Conservation (phyloP, 1,284 basidiomycete species). For the Pseudozyma thailandica region DNA sequence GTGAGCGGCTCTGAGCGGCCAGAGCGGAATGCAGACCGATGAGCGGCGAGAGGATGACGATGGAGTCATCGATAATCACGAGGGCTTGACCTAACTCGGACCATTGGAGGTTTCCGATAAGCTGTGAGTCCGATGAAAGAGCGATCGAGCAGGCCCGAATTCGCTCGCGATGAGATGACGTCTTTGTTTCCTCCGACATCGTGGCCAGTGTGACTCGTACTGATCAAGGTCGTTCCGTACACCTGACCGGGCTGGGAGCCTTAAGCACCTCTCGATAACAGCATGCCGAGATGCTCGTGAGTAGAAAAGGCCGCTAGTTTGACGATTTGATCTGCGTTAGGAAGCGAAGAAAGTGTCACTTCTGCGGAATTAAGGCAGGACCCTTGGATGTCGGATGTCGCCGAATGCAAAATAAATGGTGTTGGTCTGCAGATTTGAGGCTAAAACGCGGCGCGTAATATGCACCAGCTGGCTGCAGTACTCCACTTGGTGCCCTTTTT, state of each 20-base stretch:
- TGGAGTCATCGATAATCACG: slow-evolving; percentile 29
- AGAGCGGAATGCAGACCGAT: slow-evolving; percentile 20
- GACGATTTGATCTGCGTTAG: no score
- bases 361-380: not conserved
- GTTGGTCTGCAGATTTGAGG: slow-evolving; percentile 24
- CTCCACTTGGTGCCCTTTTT: slow-evolving; percentile 24
- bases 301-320: not conserved
- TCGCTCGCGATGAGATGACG: slow-evolving; percentile 1
- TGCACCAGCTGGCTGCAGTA: no score
- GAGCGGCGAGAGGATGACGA: slow-evolving; percentile 33
- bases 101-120: slow-evolving; percentile 35
- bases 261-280: not conserved
- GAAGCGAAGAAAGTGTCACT: no score
- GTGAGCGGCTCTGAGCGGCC: slow-evolving; percentile 13
- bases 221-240: not conserved
- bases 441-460: slow-evolving; percentile 29
- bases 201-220: not conserved
- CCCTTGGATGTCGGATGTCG: slow-evolving; percentile 6
- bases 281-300: not conserved
- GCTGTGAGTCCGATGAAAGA: slow-evolving; percentile 19
- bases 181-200: not conserved
- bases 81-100: slow-evolving; percentile 40
- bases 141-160: slow-evolving; percentile 29
- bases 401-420: slow-evolving; percentile 13
- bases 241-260: not conserved